Conservation (phyloP, 208 protist species). For the Jaenimonas drosophilae region DNA sequence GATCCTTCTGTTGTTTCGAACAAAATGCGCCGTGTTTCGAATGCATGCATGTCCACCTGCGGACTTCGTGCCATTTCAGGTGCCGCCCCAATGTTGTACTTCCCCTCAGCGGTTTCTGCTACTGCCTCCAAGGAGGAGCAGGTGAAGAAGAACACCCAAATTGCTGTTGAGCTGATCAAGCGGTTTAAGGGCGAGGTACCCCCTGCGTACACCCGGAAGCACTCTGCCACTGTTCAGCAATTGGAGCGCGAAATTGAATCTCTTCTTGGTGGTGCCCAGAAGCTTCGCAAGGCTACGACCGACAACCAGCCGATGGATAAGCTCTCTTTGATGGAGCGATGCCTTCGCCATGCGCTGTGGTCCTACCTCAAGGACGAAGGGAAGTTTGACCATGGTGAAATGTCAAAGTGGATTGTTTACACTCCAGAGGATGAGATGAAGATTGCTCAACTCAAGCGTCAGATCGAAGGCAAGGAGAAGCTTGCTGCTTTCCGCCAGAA, state of each 20-base stretch:
- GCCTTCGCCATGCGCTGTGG: conserved; percentile 86
- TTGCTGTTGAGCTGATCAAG: conserved; percentile 86
- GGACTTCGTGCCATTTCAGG: conserved; percentile 63
- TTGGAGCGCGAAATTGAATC: conserved; percentile 85
- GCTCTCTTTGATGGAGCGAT: conserved; percentile 85
- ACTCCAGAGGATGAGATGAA: conserved; percentile 80
- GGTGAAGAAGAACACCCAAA: conserved; percentile 81
- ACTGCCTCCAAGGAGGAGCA: conserved; percentile 66
- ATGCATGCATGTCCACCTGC: conserved; percentile 17
- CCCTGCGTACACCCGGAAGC: conserved; percentile 71
- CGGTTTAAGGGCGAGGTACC: conserved; percentile 73
- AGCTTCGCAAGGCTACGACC: conserved; percentile 50
- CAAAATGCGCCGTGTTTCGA: conserved; percentile 58
- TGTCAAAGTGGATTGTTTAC: conserved; percentile 89
- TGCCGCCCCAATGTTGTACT: conserved; percentile 83
- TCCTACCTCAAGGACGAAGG: conserved; percentile 89
- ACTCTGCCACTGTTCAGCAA: conserved; percentile 71
- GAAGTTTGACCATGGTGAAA: conserved; percentile 75
- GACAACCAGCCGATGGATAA: conserved; percentile 90
- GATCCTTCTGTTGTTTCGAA: background rate
- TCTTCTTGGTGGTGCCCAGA: conserved; percentile 70
- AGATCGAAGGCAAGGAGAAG: conserved; percentile 67
- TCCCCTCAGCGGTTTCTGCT: conserved; percentile 29
- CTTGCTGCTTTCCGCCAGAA: conserved; percentile 62
- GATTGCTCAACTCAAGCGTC: conserved; percentile 61